A percentile compares a stretch with the other conserved stretches of the same genome.
Evolutionary conservation across 169 alveolate genomes (phyloP).

Genomic region (Fabrea salina): DNA sequence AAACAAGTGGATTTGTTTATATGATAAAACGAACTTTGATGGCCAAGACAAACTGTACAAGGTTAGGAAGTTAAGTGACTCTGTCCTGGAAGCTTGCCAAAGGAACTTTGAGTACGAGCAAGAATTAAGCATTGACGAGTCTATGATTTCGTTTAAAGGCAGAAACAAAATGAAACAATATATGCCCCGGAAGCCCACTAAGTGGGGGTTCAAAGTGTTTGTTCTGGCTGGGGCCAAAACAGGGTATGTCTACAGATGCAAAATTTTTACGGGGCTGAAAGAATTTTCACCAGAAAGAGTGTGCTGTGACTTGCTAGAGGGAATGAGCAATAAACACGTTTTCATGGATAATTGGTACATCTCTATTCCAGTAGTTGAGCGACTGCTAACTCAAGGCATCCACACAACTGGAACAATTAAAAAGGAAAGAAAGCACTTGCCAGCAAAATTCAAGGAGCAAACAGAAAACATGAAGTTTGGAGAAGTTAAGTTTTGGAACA

Average conservation of each 20-base stretch:
- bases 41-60: not conserved
- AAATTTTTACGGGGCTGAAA: not conserved
- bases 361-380: not conserved
- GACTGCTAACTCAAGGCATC: not conserved
- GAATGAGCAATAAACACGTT: not conserved
- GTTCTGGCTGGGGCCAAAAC: constrained; percentile 26
- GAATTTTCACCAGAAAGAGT: not conserved
- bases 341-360: not conserved
- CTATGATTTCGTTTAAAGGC: constrained; percentile 34
- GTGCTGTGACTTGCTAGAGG: not conserved
- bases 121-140: constrained; percentile 35
- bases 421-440: not conserved
- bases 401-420: constrained; percentile 2
- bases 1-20: not conserved
- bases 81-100: not conserved
- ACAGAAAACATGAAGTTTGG: no score
- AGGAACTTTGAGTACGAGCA: not conserved
- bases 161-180: constrained; percentile 31
- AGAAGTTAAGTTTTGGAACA: no score
- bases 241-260: not conserved
- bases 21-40: not conserved
- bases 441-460: no score
- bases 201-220: constrained; percentile 43
- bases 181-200: constrained; percentile 39
- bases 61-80: not conserved